phyloP scores from a whole-genome alignment of 192 early-diverging fungal genomes.

The Phycomyces nitens region DNA sequence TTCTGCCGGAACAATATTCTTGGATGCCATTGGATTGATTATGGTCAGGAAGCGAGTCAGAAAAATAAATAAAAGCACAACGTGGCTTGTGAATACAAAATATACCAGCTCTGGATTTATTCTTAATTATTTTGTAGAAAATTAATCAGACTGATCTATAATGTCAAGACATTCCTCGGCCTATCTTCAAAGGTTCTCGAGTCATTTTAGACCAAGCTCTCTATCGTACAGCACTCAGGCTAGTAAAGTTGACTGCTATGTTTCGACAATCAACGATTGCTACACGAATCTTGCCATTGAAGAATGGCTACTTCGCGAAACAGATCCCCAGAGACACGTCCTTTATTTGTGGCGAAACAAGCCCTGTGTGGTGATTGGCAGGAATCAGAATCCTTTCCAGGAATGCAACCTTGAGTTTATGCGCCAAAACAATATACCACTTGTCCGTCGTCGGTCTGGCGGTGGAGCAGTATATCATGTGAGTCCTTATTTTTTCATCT shows the following conservation, averaged over 20 bases:
- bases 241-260: slow-evolving; percentile 49
- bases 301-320: slow-evolving; percentile 82
- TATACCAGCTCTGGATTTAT: too few relatives aligned
- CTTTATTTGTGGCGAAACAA: slow-evolving; percentile 89
- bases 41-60: too few relatives aligned
- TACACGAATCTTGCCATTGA: slow-evolving; percentile 85
- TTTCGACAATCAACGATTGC: slow-evolving; percentile 68
- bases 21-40: neutral
- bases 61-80: too few relatives aligned
- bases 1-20: slow-evolving; percentile 2
- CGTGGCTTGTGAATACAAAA: too few relatives aligned
- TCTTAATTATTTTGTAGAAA: too few relatives aligned
- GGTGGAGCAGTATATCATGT: slow-evolving; percentile 96
- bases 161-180: too few relatives aligned
- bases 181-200: too few relatives aligned
- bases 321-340: slow-evolving; percentile 59
- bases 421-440: slow-evolving; percentile 62
- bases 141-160: too few relatives aligned
- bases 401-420: slow-evolving; percentile 83
- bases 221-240: neutral
- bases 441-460: slow-evolving; percentile 85
- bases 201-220: too few relatives aligned
- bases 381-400: slow-evolving; percentile 98
- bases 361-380: slow-evolving; percentile 86
- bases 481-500: slow-evolving; percentile 17